Evolutionary conservation across 805 yeast species (phyloP).

Genomic region (Myxozyma mucilagina): DNA sequence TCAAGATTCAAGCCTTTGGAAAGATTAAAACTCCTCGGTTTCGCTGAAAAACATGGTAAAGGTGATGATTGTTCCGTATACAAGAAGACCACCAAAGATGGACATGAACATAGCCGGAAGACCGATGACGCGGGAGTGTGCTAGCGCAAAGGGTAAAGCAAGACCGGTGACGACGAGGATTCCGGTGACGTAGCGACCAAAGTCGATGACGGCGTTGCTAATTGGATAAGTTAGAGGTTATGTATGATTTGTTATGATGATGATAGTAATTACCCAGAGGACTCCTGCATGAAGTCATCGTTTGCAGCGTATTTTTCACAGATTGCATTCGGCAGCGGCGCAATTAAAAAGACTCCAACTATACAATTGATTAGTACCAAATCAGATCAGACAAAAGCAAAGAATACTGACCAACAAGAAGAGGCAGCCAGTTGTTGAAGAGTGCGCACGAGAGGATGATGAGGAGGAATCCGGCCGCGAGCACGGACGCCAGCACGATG

Average conservation of each 20-base stretch:
- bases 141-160: slow-evolving; percentile 70
- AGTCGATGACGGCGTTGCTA: slow-evolving; percentile 58
- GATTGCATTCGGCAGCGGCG: slow-evolving; percentile 70
- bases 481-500: slow-evolving; percentile 69
- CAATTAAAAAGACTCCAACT: slow-evolving; percentile 63
- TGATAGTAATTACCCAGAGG: slow-evolving; percentile 42
- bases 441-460: slow-evolving; percentile 86
- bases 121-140: slow-evolving; percentile 73
- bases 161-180: slow-evolving; percentile 74
- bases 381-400: neutral
- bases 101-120: slow-evolving; percentile 73
- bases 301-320: slow-evolving; percentile 49
- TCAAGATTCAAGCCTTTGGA: too few species aligned
- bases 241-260: neutral
- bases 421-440: slow-evolving; percentile 88
- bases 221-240: neutral
- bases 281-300: slow-evolving; percentile 66
- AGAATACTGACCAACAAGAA: slow-evolving; percentile 56
- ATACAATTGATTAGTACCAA: neutral
- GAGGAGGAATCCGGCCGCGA: slow-evolving; percentile 86
- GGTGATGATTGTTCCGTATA: slow-evolving; percentile 78
- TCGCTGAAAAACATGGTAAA: slow-evolving; percentile 73
- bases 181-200: slow-evolving; percentile 78
- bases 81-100: slow-evolving; percentile 76
- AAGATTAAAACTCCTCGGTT: slow-evolving; percentile 44